Base-by-base conservation (phyloP, 352 stramenopile genomes). In the Globisporangium lucens region DNA sequence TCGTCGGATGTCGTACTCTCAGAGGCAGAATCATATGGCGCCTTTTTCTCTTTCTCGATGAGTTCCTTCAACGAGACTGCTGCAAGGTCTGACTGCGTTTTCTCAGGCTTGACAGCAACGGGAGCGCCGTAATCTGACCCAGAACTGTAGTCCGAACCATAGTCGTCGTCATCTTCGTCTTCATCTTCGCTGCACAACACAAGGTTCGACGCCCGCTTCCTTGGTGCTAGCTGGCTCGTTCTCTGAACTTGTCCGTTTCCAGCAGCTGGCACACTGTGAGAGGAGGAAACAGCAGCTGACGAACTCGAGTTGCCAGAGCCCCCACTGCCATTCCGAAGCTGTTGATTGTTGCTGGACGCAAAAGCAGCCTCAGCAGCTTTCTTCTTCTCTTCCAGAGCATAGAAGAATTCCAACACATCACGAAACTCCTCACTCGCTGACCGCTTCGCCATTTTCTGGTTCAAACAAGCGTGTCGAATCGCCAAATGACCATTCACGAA, bases 371-470 rank as follows among this genome's bases (percentile, higher is more conserved):
- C 24, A 1, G 38, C 55, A 1, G 65, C 56, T 59, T 58, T 64
- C 5, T 51, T 38, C 57, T 61, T 69, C 47, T 52, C 43, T 41
- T 69, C 65, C 2, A 63, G 24, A 24, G 33, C 38, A 15, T 49
- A 71, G 17, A 93, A 75, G 7, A 52, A 70, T 20, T 89, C 80
- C 22, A 94, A 22, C 8, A 89, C 72, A 51, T 92, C 80, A 4
- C 82, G 83, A 67, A 89, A 93, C 36, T 77, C 74, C 68, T 94
- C 87, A 30, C 78, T 88, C 10, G 87, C 83, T 24, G 85, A 84
- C 13, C 87, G 77, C 64, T 92, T 93, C 0, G 87, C 84, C 70
- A 90, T 83, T 68, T 90, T 94, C 51, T 74, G 69, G 41, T 85
- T 92, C 56, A 89, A 30, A 30, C 83, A 91, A 5, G 83, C 72